These are phyloP conservation scores for Phytophthora vignae DNA, from an alignment of 352 stramenopile species.

Conservation along the genomic window DNA sequence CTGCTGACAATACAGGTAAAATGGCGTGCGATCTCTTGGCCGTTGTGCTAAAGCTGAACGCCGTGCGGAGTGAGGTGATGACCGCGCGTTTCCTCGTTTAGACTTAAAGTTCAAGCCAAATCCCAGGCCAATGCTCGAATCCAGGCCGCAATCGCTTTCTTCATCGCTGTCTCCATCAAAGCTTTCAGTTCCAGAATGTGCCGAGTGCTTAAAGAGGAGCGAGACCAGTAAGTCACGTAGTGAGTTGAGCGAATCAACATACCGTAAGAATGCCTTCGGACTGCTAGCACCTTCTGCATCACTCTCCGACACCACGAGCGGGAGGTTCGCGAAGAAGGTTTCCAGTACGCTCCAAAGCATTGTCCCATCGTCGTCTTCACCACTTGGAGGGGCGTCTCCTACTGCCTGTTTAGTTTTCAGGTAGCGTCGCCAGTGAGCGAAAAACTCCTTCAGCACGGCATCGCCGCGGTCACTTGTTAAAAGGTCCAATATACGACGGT, in stretches of 20 bases:
- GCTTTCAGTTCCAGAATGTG: constrained; percentile 6
- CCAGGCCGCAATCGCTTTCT: neutral
- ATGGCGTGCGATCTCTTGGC: constrained; percentile 34
- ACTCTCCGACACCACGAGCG: constrained; percentile 55
- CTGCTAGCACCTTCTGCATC: constrained; percentile 40
- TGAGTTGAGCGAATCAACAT: constrained; percentile 61
- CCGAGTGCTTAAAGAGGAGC: constrained; percentile 54
- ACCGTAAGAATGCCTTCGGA: constrained; percentile 61
- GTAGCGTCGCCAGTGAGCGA: constrained; percentile 54
- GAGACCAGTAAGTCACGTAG: constrained; percentile 61
- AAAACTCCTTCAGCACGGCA: constrained; percentile 71
- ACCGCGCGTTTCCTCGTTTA: constrained; percentile 3
- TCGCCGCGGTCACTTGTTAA: constrained; percentile 76
- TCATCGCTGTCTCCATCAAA: constrained; percentile 38
- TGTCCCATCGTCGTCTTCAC: constrained; percentile 29
- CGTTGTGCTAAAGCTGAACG: neutral
- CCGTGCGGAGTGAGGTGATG: constrained; percentile 3
- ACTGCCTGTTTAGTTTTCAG: constrained; percentile 9
- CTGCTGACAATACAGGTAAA: constrained; percentile 72
- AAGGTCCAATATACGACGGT: constrained; percentile 55
- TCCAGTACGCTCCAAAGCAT: constrained; percentile 71
- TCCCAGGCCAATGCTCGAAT: constrained; percentile 35
- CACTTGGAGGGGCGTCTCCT: neutral
- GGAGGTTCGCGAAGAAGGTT: constrained; percentile 68
- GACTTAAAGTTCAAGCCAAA: constrained; percentile 36